Evolutionary conservation across 2,329 filamentous ascomycete genomes (phyloP), one percentile per base, ranked within the genome.

Genomic region (Diaporthe sp.): DNA sequence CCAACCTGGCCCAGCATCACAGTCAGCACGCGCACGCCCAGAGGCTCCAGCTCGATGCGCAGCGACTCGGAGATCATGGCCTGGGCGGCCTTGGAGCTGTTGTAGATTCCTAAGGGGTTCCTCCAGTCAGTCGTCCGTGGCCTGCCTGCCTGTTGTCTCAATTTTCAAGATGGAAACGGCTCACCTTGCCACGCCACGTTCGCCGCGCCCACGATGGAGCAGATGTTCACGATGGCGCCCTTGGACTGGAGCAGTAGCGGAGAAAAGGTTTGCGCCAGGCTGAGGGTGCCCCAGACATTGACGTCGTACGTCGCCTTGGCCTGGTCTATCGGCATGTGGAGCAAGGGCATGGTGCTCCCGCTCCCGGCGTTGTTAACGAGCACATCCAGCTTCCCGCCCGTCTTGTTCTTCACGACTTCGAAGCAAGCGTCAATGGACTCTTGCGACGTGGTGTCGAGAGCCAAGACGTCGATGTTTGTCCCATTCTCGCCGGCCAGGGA

Each of bases 211-310:
- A 64, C 86, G 17, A 88, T 83, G 42, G 88, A 90, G 13, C 87
- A 87, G 69, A 90, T 86, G 80, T 90, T 90, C 82, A 90, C 80
- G 77, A 90, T 85, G 7, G 89, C 82, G 0, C 89, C 89, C 30
- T 83, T 83, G 0, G 87, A 83, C 33, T 84, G 80, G 57, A 90
- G 87, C 28, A 68, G 71, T n/a, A 73, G 38, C 35, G 50, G 71
- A 7, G 58, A 40, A 25, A 68, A 73, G 4, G 52, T 30, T 22
- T 57, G 57, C 10, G n/a, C 60, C 47, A 40, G 8, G 7, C 60
- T 52, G 4, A 68, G 38, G 10, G 58, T 69, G 33, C 58, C 35
- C 71, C 57, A 73, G 33, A 90, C 87, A 77, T 90, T 91, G 75
- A 87, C 86, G 80, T 90, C 88, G 72, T 57, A 73, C 12, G 38